phyloP scores from a whole-genome alignment of 768 basidiomycete species.

The Boletus pseudo-olivaceus region DNA sequence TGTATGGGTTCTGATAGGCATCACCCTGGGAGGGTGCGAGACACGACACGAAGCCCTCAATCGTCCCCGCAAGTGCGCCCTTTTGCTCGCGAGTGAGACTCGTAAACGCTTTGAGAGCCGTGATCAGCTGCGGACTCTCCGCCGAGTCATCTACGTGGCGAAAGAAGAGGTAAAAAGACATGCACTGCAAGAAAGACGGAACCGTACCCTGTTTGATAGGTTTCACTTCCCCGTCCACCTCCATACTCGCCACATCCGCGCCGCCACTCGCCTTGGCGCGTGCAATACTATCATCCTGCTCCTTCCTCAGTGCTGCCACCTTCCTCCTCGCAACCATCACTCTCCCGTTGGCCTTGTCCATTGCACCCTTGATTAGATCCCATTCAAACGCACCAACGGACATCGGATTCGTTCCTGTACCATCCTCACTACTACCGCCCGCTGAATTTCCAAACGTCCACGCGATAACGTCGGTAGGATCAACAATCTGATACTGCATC shows the following conservation, averaged over 20 bases:
- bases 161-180: not conserved
- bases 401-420: conserved; percentile 32
- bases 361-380: conserved; percentile 76
- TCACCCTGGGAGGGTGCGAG: conserved; percentile 46
- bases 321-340: conserved; percentile 75
- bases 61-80: conserved; percentile 61
- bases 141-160: conserved; percentile 40
- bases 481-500: conserved; percentile 97
- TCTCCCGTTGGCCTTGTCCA: conserved; percentile 90
- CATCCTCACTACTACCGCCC: conserved; percentile 30
- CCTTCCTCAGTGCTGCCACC: conserved; percentile 72
- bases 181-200: too few species aligned
- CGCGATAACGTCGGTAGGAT: conserved; percentile 84
- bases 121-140: conserved; percentile 67
- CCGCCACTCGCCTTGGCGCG: conserved; percentile 62
- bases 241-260: conserved; percentile 48
- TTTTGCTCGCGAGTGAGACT: conserved; percentile 77
- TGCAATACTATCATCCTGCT: conserved; percentile 84
- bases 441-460: conserved; percentile 74
- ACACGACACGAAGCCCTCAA: conserved; percentile 71
- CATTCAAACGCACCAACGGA: conserved; percentile 69
- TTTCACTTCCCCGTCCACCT: conserved; percentile 75
- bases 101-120: conserved; percentile 70
- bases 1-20: conserved; percentile 45
- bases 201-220: conserved; percentile 40